Conservation (phyloP, 1,284 basidiomycete species). For the Microbotryomycetes sp. region DNA sequence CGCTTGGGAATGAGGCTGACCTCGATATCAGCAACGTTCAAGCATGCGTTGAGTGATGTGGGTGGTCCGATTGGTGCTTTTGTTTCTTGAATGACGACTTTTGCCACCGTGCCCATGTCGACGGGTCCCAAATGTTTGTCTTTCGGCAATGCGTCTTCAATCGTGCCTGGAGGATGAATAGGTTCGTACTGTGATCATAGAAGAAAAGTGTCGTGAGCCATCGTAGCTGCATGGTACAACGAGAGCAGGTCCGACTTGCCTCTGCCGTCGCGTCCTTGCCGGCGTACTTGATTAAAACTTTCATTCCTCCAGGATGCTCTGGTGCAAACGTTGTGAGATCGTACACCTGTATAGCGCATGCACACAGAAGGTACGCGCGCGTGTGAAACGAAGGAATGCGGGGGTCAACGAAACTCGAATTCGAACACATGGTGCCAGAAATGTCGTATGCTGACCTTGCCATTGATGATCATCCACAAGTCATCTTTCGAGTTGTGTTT, state of each 20-base stretch:
- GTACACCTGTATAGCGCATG: constrained; percentile 5
- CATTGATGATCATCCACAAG: constrained; percentile 63
- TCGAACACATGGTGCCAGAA: background rate
- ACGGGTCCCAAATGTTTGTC: constrained; percentile 32
- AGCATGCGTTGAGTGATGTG: constrained; percentile 14
- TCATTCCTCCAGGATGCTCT: constrained; percentile 29
- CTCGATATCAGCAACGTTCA: constrained; percentile 36
- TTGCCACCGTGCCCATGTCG: constrained; percentile 25
- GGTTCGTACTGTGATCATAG: background rate
- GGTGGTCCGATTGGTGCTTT: background rate
- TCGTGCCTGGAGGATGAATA: constrained; percentile 17
- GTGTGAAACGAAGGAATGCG: too few relatives aligned
- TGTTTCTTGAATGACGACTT: constrained; percentile 2
- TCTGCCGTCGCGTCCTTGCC: constrained; percentile 35
- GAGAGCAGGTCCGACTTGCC: constrained; percentile 1
- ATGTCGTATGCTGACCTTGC: constrained; percentile 52
- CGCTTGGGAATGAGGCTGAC: too few relatives aligned
- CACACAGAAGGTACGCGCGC: too few relatives aligned
- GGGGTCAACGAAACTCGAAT: too few relatives aligned
- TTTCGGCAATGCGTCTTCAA: constrained; percentile 29
- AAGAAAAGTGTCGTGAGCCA: background rate
- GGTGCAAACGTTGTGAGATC: constrained; percentile 6
- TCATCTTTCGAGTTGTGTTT: constrained; percentile 85
- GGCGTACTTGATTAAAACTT: constrained; percentile 31
- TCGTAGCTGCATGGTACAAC: background rate